Percentiles rank a stretch among this genome's conserved stretches.
Evolutionary conservation across 139 green algal species (phyloP).

Genomic region (Ulvella scutata): DNA sequence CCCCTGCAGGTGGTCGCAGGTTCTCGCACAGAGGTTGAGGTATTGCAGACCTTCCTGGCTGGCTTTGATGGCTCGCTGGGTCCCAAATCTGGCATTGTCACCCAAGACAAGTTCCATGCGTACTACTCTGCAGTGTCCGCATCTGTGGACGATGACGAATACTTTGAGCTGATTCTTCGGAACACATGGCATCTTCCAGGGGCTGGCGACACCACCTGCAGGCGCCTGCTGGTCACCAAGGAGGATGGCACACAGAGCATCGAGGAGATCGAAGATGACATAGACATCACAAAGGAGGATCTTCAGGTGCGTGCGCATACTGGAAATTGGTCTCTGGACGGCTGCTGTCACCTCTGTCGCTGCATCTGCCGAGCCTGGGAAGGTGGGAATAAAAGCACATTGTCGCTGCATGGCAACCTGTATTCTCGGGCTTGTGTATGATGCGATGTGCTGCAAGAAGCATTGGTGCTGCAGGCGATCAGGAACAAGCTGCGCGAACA

Average conservation of each 20-base stretch:
- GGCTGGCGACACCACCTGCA: slow-evolving; percentile 26
- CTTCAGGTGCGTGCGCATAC: slow-evolving; percentile 2
- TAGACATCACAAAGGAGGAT: slow-evolving; percentile 21
- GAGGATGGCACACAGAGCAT: slow-evolving; percentile 25
- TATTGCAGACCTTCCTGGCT: slow-evolving; percentile 26
- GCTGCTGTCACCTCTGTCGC: too few species aligned
- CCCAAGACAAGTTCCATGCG: slow-evolving; percentile 25
- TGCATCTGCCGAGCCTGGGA: too few species aligned
- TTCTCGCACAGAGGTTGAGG: slow-evolving; percentile 20
- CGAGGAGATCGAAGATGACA: slow-evolving; percentile 29
- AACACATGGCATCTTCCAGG: slow-evolving; percentile 30
- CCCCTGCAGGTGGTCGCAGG: slow-evolving; percentile 5
- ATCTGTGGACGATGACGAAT: slow-evolving; percentile 33
- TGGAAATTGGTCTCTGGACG: too few species aligned
- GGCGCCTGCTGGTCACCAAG: slow-evolving; percentile 29
- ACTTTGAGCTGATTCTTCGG: slow-evolving; percentile 41
- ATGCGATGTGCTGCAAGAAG: background rate
- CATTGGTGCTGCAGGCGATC: slow-evolving; percentile 5
- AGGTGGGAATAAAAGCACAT: too few species aligned
- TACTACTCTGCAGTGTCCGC: slow-evolving; percentile 28
- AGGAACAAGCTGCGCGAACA: slow-evolving; percentile 22
- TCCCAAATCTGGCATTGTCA: slow-evolving; percentile 18
- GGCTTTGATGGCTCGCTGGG: slow-evolving; percentile 25
- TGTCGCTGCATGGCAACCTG: too few species aligned
- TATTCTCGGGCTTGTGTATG: too few species aligned